phyloP scores from a whole-genome alignment of 176 grass and related monocot genomes.

The Neostapfia colusana region DNA sequence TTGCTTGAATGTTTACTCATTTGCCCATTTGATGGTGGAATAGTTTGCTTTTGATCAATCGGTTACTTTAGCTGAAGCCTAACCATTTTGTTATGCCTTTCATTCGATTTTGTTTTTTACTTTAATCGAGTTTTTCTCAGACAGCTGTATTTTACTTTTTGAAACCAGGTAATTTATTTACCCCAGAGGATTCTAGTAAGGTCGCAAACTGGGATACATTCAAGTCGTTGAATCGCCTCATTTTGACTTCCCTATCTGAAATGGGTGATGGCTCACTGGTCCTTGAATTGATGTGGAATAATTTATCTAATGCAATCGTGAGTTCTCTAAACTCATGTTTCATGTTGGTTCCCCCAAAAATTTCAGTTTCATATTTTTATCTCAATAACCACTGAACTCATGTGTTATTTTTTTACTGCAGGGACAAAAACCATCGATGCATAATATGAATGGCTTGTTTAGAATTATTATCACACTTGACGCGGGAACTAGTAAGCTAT shows the following conservation, averaged over 20 bases:
- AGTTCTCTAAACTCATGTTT: conserved; percentile 24
- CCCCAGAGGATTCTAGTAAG: conserved; percentile 31
- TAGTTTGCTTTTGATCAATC: conserved; percentile 13
- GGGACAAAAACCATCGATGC: conserved; percentile 52
- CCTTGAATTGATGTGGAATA: conserved; percentile 70
- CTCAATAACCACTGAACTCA: conserved; percentile 16
- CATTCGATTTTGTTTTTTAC: neutral
- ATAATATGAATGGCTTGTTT: conserved; percentile 70
- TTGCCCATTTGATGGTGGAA: conserved; percentile 10
- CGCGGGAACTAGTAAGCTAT: conserved; percentile 55
- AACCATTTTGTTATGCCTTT: neutral
- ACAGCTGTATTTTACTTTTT: conserved; percentile 32
- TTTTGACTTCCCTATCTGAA: conserved; percentile 64
- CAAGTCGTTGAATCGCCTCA: conserved; percentile 48
- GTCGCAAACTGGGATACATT: conserved; percentile 50
- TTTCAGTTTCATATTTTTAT: conserved; percentile 7
- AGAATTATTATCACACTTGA: conserved; percentile 73
- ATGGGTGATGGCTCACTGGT: conserved; percentile 81
- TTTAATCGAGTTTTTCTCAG: neutral
- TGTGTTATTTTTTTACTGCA: conserved; percentile 27
- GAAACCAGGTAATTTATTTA: conserved; percentile 39
- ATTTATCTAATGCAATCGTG: conserved; percentile 60
- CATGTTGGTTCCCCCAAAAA: neutral
- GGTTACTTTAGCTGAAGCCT: conserved; percentile 16
- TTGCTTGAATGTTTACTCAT: conserved; percentile 15